Conservation (phyloP, 345 rosid genomes). For the Citrus hindsii region DNA sequence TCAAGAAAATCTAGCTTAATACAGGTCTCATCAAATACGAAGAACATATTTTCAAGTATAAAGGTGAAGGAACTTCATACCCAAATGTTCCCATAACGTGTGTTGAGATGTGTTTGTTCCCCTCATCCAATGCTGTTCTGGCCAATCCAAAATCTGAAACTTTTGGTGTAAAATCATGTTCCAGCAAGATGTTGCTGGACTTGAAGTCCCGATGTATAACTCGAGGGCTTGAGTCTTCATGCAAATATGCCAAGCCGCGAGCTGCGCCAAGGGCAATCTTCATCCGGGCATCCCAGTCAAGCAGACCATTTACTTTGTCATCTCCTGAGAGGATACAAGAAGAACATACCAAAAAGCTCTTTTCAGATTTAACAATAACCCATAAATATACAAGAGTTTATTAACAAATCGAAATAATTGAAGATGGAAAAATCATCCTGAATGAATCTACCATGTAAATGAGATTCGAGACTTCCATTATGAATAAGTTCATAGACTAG, state of each 20-base stretch:
- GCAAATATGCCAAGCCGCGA: conserved; percentile 75
- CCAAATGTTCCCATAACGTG: conserved; percentile 89
- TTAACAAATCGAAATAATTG: neutral
- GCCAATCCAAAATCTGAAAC: conserved; percentile 84
- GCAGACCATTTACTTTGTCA: conserved; percentile 47
- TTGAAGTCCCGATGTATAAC: conserved; percentile 78
- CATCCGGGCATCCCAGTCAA: conserved; percentile 72
- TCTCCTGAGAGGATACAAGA: conserved; percentile 34
- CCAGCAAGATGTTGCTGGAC: conserved; percentile 71
- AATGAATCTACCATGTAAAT: conserved; percentile 50
- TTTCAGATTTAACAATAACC: neutral
- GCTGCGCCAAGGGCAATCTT: conserved; percentile 80
- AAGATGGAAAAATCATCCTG: neutral
- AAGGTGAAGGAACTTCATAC: conserved; percentile 28
- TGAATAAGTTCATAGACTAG: conserved; percentile 70
- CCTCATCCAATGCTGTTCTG: conserved; percentile 62
- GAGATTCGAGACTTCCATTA: conserved; percentile 70
- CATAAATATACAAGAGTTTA: neutral
- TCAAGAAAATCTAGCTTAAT: conserved; percentile 1
- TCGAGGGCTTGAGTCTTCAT: conserved; percentile 70
- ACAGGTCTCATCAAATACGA: neutral
- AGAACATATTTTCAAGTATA: neutral
- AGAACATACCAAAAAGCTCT: neutral
- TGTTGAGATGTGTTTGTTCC: conserved; percentile 57
- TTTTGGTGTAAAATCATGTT: conserved; percentile 66